Evolutionary conservation across 441 rosid genomes (phyloP).

Genomic region (Iberis amara): DNA sequence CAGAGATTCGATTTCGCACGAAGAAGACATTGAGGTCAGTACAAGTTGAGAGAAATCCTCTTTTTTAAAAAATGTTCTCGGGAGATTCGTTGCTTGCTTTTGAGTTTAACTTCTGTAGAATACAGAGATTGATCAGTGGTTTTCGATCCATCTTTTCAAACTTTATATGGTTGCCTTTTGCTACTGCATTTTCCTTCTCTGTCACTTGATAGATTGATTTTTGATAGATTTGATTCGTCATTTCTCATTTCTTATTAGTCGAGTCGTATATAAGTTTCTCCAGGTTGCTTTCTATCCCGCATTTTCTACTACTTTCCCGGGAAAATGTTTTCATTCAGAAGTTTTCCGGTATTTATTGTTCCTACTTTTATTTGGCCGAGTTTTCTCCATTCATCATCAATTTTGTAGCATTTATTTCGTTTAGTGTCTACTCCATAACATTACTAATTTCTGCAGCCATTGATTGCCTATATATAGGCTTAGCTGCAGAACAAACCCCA

Average conservation of each 20-base stretch:
- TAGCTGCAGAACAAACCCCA: constrained; percentile 28
- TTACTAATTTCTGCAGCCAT: constrained; percentile 24
- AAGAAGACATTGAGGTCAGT: constrained; percentile 29
- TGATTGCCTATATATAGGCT: constrained; percentile 29
- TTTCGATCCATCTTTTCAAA: constrained; percentile 28
- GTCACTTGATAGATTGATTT: constrained; percentile 33
- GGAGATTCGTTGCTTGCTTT: constrained; percentile 15
- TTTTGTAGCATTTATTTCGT: constrained; percentile 15
- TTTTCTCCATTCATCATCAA: not conserved
- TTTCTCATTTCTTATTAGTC: not conserved
- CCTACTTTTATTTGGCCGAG: constrained; percentile 19
- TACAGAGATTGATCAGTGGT: constrained; percentile 24
- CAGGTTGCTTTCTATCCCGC: not conserved
- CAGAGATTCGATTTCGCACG: constrained; percentile 3
- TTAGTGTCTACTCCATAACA: constrained; percentile 18
- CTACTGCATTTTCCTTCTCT: constrained; percentile 2
- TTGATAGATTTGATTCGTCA: constrained; percentile 30
- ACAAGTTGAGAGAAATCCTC: constrained; percentile 3
- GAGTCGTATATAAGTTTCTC: constrained; percentile 5
- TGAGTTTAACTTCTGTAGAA: constrained; percentile 17
- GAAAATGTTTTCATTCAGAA: constrained; percentile 9
- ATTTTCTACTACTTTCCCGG: constrained; percentile 1
- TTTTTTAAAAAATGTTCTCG: not conserved
- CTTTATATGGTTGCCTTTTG: constrained; percentile 1
- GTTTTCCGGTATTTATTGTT: constrained; percentile 23